Base-by-base conservation (phyloP, 192 early-diverging fungal genomes). In the Glomus cerebriforme region DNA sequence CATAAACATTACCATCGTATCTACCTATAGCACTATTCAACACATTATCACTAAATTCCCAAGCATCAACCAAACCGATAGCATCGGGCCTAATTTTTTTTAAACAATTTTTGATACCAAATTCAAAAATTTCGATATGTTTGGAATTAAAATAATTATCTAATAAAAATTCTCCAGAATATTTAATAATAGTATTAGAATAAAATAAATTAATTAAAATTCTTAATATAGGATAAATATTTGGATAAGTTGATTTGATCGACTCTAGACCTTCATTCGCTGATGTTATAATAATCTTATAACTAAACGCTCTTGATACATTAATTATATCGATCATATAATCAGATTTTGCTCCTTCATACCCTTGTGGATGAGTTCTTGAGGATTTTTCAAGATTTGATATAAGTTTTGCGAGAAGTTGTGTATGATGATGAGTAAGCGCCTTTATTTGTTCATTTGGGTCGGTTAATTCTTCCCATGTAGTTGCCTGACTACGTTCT, bases 1-100 rank as follows among this genome's bases (percentile, higher is more conserved):
- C 92, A 81, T 93, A 95, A 13, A 94, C 89, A 76, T 94, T 87
- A 78, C 95, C 95, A 78, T 95, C 94, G 80, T 89, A 92, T 69
- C 93, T 88, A n/a, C 95, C 95, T 19, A 96, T 84, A 7, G 95
- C 94, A 74, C 93, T 93, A 85, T 92, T 94, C 80, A 96, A 82
- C 35, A 93, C 87, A 79, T 93, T 94, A 84, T 96, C 95, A 27
- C 93, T 90, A 84, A 92, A 90, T 70, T 92, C 93, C 79, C 93
- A 95, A 19, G 93, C 88, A 79, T 96, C 95, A n/a, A 93, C 93
- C n/a, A 94, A 81, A 8, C 92, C 87, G 79, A 96, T 86, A 26
- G 92, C 86, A 73, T 95, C 91, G 67, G 85, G 83, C 68, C 94
- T 87, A 27, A 95, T 75, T 24, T 81, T 81, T 15, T 86, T 80